Evolutionary conservation across 2,329 filamentous ascomycete species (phyloP).

Genomic region (Tolypocladium ovalisporum): DNA sequence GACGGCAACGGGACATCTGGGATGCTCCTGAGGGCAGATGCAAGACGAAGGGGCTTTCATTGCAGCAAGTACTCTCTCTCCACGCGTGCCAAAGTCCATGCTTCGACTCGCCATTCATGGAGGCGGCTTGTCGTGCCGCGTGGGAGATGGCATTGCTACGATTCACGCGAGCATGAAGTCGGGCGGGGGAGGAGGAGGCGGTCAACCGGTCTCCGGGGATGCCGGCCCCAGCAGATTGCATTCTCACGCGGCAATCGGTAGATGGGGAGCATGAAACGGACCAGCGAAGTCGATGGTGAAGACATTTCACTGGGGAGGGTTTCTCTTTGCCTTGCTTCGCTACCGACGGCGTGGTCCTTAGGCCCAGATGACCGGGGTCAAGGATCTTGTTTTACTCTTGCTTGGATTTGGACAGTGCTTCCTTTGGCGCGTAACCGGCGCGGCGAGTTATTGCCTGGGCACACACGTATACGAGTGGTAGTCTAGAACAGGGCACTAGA

Average conservation of each 20-base stretch:
- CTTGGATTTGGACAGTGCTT: not conserved
- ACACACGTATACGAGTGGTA: not conserved
- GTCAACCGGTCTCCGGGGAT: not conserved
- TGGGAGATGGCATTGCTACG: too few species aligned
- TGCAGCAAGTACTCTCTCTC: too few species aligned
- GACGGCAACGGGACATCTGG: not conserved
- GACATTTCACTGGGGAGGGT: not conserved
- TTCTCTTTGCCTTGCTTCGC: too few species aligned
- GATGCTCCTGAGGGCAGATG: not conserved
- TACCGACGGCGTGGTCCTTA: not conserved
- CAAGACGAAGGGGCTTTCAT: not conserved
- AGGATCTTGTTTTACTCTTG: not conserved
- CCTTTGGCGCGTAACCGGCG: not conserved
- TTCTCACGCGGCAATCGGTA: not conserved
- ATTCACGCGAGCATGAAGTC: not conserved
- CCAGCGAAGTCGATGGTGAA: not conserved
- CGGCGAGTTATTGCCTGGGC: not conserved
- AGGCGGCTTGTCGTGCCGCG: not conserved
- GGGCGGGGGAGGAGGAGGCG: not conserved
- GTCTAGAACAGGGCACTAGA: not conserved
- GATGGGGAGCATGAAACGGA: not conserved
- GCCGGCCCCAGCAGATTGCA: not conserved
- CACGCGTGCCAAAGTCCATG: too few species aligned
- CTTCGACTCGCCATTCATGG: not conserved
- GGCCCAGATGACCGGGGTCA: not conserved